Evolutionary conservation across 2,329 filamentous ascomycete species (phyloP), one percentile per base, ranked within the genome.

Genomic region (Penicillium polonicum): DNA sequence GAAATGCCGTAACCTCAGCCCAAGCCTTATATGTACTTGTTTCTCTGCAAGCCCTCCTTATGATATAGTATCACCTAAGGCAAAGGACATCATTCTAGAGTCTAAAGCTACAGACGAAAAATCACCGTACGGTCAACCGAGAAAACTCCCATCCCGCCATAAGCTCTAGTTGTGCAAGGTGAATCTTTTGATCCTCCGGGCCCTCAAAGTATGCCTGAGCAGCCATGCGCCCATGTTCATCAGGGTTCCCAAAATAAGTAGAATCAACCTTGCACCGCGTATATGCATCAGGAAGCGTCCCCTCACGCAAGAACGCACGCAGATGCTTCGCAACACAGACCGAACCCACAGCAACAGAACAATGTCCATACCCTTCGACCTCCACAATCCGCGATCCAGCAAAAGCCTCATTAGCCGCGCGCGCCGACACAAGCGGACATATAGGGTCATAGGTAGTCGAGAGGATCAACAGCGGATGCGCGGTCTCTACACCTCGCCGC

Each of bases 391-490:
- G 62, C 23, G 66, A 65, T 17, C 57, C 65, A 29, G 60, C 58
- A 48, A 68, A 68, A 27, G 59, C 65, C 29, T 62, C 57, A 33
- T 68, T 62, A 2, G 64, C 66, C 43, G 61, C 61, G 42, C 54
- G 57, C 8, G 65, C 66, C 4, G 64, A 59, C 5, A 55, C 33
- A 8, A 68, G 60, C 12, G 65, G 65, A 49, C 61, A 65, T 1
- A 68, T 62, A 3, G 65, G 62, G 55, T 65, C 65, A 8, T 60
- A 67, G 2, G 62, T 67, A 19, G 65, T 68, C 8, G 63, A 67
- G 1, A 68, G 48, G 13, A 68, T 65, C 15, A 68, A 45, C 15
- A 67, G 52, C 23, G 65, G 66, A 23, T 65, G 50, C 13, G 63
- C 60, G 0, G 66, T 68, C 29, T 63, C 60, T 41, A 68, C 46